These are phyloP conservation scores for Acaromyces ingoldii DNA, from an alignment of 1,284 basidiomycete species.

Conservation along the genomic window DNA sequence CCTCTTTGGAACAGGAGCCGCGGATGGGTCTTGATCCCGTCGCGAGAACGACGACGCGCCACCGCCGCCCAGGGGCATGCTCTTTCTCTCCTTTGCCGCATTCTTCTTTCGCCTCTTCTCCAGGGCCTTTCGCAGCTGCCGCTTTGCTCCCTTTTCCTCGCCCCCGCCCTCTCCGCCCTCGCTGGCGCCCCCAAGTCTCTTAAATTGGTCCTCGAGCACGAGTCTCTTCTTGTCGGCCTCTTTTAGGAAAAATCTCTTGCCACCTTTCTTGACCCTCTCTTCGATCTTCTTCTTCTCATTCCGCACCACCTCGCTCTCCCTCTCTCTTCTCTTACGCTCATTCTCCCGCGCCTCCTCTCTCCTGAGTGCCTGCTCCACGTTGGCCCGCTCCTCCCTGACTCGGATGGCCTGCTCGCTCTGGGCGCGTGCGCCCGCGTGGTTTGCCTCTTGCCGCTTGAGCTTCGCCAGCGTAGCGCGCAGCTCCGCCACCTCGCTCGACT, in stretches of 20 bases:
- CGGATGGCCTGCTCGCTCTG: constrained; percentile 55
- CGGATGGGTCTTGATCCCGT: no score
- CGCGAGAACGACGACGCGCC: neutral
- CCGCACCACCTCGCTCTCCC: constrained; percentile 57
- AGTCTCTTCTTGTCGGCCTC: constrained; percentile 46
- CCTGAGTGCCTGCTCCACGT: constrained; percentile 73
- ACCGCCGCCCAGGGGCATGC: constrained; percentile 20
- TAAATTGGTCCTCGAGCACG: constrained; percentile 37
- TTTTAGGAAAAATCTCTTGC: constrained; percentile 72
- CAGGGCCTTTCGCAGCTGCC: constrained; percentile 70
- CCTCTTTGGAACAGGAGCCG: neutral
- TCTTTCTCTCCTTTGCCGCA: constrained; percentile 79
- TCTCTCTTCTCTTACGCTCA: constrained; percentile 66
- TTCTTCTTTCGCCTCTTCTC: constrained; percentile 84
- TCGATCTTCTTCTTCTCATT: constrained; percentile 51
- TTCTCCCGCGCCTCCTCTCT: constrained; percentile 63
- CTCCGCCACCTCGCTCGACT: constrained; percentile 64
- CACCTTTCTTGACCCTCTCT: constrained; percentile 38
- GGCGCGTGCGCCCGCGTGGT: constrained; percentile 64
- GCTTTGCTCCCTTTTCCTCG: constrained; percentile 9
- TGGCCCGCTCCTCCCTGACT: constrained; percentile 64
- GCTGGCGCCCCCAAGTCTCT: constrained; percentile 16
- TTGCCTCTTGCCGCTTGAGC: constrained; percentile 65
- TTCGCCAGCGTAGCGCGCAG: constrained; percentile 65
- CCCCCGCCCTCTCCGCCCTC: neutral